Evolutionary conservation across 1,284 basidiomycete species (phyloP).

Genomic region (Butyriboletus appendiculatus): DNA sequence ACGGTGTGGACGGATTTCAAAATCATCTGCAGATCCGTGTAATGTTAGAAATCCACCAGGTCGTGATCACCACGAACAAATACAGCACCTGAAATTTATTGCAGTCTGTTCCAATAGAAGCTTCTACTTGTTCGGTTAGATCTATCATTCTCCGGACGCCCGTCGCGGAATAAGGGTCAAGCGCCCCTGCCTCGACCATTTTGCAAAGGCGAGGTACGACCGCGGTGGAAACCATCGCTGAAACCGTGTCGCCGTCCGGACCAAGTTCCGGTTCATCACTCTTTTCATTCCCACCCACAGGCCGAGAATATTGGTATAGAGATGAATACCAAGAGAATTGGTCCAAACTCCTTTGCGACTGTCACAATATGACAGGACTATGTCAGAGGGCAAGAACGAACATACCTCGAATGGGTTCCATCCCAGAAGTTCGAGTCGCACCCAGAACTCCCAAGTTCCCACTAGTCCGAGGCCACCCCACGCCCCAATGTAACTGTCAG

Average conservation of each 20-base stretch:
- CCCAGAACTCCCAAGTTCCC: slow-evolving; percentile 96
- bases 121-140: slow-evolving; percentile 80
- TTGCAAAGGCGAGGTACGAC: slow-evolving; percentile 77
- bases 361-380: slow-evolving; percentile 8
- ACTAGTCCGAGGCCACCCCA: slow-evolving; percentile 91
- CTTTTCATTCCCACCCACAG: slow-evolving; percentile 45
- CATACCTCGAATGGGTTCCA: slow-evolving; percentile 87
- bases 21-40: slow-evolving; percentile 49
- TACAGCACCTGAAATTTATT: slow-evolving; percentile 67
- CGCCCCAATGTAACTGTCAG: slow-evolving; percentile 84
- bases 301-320: slow-evolving; percentile 78
- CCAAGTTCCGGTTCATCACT: slow-evolving; percentile 61
- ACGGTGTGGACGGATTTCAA: slow-evolving; percentile 60
- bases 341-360: slow-evolving; percentile 65
- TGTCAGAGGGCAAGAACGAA: slow-evolving; percentile 9
- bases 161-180: slow-evolving; percentile 80
- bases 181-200: slow-evolving; percentile 68
- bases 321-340: slow-evolving; percentile 83
- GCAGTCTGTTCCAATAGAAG: slow-evolving; percentile 67
- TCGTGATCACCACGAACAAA: slow-evolving; percentile 1
- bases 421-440: slow-evolving; percentile 78
- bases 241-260: slow-evolving; percentile 85
- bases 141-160: slow-evolving; percentile 70
- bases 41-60: slow-evolving; percentile 12
- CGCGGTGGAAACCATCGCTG: slow-evolving; percentile 84